Evolutionary conservation across 441 rosid species (phyloP).

Genomic region (Oxalis stricta): DNA sequence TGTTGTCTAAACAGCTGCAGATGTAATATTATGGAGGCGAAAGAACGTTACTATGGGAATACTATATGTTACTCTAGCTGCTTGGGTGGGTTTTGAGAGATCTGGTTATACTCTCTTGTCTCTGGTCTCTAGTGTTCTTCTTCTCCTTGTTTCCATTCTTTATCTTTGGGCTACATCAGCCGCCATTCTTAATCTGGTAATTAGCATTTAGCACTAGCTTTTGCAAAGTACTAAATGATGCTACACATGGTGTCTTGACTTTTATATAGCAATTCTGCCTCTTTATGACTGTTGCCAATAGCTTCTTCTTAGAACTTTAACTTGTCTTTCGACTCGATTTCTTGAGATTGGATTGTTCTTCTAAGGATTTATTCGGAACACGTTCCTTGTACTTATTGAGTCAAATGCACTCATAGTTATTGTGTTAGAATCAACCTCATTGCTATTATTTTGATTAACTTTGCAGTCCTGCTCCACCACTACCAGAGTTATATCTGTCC

Average conservation of each 20-base stretch:
- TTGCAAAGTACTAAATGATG: not conserved
- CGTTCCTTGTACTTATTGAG: too few species aligned
- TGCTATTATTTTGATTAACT: too few species aligned
- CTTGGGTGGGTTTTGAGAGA: slow-evolving; percentile 80
- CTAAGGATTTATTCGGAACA: too few species aligned
- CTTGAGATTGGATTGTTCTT: too few species aligned
- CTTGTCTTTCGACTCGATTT: too few species aligned
- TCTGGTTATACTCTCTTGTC: slow-evolving; percentile 78
- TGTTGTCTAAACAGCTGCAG: slow-evolving; percentile 58
- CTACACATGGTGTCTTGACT: not conserved
- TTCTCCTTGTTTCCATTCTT: slow-evolving; percentile 62
- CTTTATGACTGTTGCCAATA: too few species aligned
- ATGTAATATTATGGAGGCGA: slow-evolving; percentile 79
- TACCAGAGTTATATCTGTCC: slow-evolving; percentile 58
- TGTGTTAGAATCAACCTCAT: not conserved
- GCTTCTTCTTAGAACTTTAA: too few species aligned
- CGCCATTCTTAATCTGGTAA: slow-evolving; percentile 72
- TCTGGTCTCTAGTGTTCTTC: slow-evolving; percentile 74
- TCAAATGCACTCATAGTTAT: too few species aligned
- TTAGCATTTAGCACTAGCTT: not conserved
- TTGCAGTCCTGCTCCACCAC: slow-evolving; percentile 77
- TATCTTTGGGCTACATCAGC: slow-evolving; percentile 97
- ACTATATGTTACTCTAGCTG: slow-evolving; percentile 48
- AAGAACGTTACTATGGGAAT: slow-evolving; percentile 52
- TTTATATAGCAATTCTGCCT: too few species aligned